Conservation (phyloP, 148 eudicot species). For the Talinum fruticosum region DNA sequence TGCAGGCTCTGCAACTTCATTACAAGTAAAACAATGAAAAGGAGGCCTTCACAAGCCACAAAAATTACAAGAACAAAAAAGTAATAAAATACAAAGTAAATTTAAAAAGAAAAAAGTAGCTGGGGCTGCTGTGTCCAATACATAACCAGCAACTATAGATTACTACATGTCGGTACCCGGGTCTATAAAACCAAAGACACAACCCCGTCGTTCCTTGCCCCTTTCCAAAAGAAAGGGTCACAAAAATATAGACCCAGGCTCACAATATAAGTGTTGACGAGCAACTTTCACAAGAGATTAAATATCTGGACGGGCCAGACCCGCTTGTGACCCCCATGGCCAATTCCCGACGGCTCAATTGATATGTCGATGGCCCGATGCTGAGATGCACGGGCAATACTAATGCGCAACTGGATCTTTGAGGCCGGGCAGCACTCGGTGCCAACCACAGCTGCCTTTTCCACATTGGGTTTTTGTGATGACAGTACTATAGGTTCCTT, state of each 20-base stretch:
- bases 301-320: slow-evolving; percentile 83
- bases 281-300: slow-evolving; percentile 31
- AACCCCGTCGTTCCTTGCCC: too few species aligned
- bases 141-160: not conserved
- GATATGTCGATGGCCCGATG: slow-evolving; percentile 97
- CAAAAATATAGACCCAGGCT: too few species aligned
- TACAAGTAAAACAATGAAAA: not conserved
- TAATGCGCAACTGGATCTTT: slow-evolving; percentile 64
- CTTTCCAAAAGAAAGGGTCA: too few species aligned
- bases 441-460: slow-evolving; percentile 46
- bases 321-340: slow-evolving; percentile 49
- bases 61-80: not conserved
- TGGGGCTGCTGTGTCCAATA: not conserved
- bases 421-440: slow-evolving; percentile 56
- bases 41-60: not conserved
- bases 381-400: slow-evolving; percentile 70
- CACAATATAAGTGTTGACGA: too few species aligned
- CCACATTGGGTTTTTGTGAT: slow-evolving; percentile 26
- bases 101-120: not conserved
- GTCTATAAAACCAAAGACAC: too few species aligned
- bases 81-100: not conserved
- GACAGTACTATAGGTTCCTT: slow-evolving; percentile 70
- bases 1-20: not conserved
- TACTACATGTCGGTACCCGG: too few species aligned
- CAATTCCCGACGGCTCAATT: slow-evolving; percentile 58